These are phyloP conservation scores for Heliosperma pusillum DNA, from an alignment of 148 eudicot species.

Conservation along the genomic window DNA sequence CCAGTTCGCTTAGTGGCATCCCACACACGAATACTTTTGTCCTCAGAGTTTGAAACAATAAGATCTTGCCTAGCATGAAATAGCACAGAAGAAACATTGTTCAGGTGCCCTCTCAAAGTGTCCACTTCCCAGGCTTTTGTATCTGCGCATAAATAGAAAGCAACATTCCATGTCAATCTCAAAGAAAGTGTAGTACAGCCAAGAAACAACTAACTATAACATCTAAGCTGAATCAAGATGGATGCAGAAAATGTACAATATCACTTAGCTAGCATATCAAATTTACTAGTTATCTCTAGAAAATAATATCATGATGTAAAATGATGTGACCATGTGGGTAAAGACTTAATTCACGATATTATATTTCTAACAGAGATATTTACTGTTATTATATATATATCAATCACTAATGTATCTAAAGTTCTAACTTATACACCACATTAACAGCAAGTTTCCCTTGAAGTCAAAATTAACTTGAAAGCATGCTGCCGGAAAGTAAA, in stretches of 20 bases:
- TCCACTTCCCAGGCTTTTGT: constrained; percentile 99
- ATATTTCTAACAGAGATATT: too few relatives aligned
- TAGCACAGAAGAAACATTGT: constrained; percentile 86
- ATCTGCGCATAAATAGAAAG: constrained; percentile 41
- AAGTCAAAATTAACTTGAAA: not conserved
- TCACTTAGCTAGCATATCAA: not conserved
- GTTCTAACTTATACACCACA: not conserved
- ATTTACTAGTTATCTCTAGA: not conserved
- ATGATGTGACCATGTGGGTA: too few relatives aligned
- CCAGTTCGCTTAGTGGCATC: constrained; percentile 96
- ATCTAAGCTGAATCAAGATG: not conserved
- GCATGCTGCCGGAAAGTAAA: not conserved
- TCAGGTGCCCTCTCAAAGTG: constrained; percentile 85
- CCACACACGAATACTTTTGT: constrained; percentile 97
- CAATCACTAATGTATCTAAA: not conserved
- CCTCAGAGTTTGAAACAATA: constrained; percentile 94
- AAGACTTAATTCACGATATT: too few relatives aligned
- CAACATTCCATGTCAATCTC: constrained; percentile 7
- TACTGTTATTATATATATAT: too few relatives aligned
- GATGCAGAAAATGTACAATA: not conserved
- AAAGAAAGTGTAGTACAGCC: constrained; percentile 13
- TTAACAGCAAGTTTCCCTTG: not conserved
- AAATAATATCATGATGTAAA: too few relatives aligned
- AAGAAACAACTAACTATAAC: not conserved
- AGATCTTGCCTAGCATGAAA: constrained; percentile 91